A percentile compares a stretch with the other conserved stretches of the same genome.
phyloP scores from a whole-genome alignment of 352 stramenopile genomes.

The Phytophthora boehmeriae region DNA sequence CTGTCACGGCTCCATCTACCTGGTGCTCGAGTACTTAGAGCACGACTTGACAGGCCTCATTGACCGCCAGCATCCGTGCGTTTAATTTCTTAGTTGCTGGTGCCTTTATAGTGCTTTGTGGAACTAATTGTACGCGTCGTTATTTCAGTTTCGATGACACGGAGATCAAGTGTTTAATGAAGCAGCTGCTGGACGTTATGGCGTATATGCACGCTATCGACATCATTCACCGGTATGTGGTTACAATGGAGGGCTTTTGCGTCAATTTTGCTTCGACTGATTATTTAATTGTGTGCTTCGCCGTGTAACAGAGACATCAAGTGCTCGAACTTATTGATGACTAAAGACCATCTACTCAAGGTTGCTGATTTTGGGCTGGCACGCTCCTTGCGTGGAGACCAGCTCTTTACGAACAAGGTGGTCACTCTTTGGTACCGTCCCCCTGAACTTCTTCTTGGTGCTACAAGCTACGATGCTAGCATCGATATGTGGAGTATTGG shows the following conservation, averaged over 20 bases:
- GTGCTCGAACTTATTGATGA: conserved; percentile 91
- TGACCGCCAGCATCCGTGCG: conserved; percentile 84
- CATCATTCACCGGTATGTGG: conserved; percentile 80
- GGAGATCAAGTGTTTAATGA: conserved; percentile 90
- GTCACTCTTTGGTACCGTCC: conserved; percentile 96
- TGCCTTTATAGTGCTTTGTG: neutral
- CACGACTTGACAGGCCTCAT: conserved; percentile 90
- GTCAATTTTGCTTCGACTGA: neutral
- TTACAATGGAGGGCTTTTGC: neutral
- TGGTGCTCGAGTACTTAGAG: conserved; percentile 90
- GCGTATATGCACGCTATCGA: conserved; percentile 89
- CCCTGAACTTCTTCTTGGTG: conserved; percentile 93
- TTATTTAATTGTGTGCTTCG: neutral
- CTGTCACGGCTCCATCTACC: conserved; percentile 87
- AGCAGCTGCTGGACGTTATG: conserved; percentile 87
- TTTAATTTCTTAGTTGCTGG: neutral
- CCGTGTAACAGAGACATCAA: conserved; percentile 84
- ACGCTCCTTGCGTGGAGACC: conserved; percentile 83
- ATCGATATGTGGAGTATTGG: conserved; percentile 97
- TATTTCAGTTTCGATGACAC: conserved; percentile 75
- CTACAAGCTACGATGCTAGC: conserved; percentile 92
- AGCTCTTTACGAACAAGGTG: conserved; percentile 95
- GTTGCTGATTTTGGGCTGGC: conserved; percentile 88
- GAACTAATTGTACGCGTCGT: neutral
- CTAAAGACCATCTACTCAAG: conserved; percentile 79